A percentile compares a stretch with the other conserved stretches of the same genome.
These are phyloP conservation scores for Aspergillus taichungensis DNA, from an alignment of 495 filamentous ascomycete species.

Conservation along the genomic window DNA sequence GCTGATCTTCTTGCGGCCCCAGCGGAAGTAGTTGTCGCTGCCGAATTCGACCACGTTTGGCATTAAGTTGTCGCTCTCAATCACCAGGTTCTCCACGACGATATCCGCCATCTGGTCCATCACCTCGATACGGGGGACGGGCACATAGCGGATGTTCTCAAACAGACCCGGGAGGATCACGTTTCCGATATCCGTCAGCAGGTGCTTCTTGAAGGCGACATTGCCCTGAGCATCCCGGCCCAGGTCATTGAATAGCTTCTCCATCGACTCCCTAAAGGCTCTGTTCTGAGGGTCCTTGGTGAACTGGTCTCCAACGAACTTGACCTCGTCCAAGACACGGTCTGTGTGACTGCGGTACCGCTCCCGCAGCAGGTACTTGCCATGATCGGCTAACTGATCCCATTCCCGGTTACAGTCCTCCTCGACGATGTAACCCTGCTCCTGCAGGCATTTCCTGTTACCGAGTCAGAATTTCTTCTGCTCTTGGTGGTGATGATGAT, in stretches of 20 bases:
- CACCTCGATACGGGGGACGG: conserved; percentile 90
- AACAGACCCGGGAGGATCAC: conserved; percentile 80
- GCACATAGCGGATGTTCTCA: conserved; percentile 84
- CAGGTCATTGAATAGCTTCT: conserved; percentile 82
- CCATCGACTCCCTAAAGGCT: conserved; percentile 60
- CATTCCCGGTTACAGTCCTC: conserved; percentile 75
- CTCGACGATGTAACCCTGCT: conserved; percentile 86
- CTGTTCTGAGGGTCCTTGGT: conserved; percentile 80
- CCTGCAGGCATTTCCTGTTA: conserved; percentile 60
- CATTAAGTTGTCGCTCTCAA: conserved; percentile 96
- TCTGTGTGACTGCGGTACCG: conserved; percentile 84
- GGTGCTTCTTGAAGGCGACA: conserved; percentile 80
- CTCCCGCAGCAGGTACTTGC: conserved; percentile 79
- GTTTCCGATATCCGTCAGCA: conserved; percentile 79
- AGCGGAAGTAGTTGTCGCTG: conserved; percentile 92
- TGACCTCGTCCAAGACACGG: conserved; percentile 79
- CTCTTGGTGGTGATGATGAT: not conserved
- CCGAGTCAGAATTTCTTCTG: conserved; percentile 4
- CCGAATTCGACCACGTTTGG: conserved; percentile 88
- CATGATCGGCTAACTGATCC: conserved; percentile 76
- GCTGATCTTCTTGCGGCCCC: conserved; percentile 76
- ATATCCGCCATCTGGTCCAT: conserved; percentile 78
- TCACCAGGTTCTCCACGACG: conserved; percentile 84
- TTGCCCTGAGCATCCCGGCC: conserved; percentile 81
- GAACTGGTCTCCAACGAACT: conserved; percentile 83